Evolutionary conservation across 140 eudicot genomes (phyloP).

Genomic region (Cichorium intybus): DNA sequence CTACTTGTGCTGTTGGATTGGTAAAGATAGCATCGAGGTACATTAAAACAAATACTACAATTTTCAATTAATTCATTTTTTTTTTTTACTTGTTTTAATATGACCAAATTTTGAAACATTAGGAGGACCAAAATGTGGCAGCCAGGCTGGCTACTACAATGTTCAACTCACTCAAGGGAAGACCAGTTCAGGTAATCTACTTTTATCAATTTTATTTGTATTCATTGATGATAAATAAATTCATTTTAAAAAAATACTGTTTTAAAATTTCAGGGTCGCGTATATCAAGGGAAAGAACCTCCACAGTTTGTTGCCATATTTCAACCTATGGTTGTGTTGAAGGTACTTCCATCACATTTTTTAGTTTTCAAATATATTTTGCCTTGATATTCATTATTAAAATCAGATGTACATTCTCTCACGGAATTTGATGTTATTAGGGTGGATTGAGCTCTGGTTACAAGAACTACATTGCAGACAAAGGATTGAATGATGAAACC

Average conservation of each 20-base stretch:
- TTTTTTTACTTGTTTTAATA: neutral
- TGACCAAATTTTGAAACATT: conserved; percentile 11
- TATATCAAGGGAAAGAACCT: conserved; percentile 96
- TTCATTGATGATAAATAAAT: neutral
- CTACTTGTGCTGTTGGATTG: conserved; percentile 91
- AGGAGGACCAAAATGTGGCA: conserved; percentile 88
- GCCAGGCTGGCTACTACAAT: conserved; percentile 72
- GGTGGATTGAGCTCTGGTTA: conserved; percentile 95
- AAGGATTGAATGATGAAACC: conserved; percentile 94
- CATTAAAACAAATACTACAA: neutral
- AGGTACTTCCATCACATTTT: conserved; percentile 47
- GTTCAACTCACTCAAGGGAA: conserved; percentile 90
- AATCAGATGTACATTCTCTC: neutral
- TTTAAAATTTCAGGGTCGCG: conserved; percentile 63
- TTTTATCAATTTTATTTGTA: neutral
- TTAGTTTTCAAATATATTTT: neutral
- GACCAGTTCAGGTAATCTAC: conserved; percentile 68
- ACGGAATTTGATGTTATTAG: conserved; percentile 34
- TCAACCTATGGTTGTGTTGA: conserved; percentile 93
- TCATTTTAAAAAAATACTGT: conserved; percentile 5
- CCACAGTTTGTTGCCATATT: conserved; percentile 93
- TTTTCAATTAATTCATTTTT: neutral
- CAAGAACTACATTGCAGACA: conserved; percentile 85
- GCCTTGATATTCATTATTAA: neutral
- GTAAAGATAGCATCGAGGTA: conserved; percentile 97